Evolutionary conservation across 176 grass and related monocot genomes (phyloP).

Genomic region (Pontederia paniculata): DNA sequence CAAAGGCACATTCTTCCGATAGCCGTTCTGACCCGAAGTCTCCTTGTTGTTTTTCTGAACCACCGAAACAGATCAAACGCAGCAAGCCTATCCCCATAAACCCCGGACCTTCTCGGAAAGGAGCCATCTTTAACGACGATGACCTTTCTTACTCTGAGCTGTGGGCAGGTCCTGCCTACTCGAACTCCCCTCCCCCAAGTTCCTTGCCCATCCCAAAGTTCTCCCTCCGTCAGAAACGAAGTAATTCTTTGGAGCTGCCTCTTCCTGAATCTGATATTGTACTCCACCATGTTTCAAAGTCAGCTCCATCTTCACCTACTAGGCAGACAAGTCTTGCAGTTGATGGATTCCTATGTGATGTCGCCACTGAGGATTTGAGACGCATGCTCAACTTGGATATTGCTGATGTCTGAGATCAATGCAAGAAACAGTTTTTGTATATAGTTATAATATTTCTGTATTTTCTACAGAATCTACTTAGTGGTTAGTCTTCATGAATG

Average conservation of each 20-base stretch:
- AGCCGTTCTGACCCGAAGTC: slow-evolving; percentile 29
- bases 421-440: slow-evolving; percentile 8
- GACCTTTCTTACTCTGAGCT: slow-evolving; percentile 49
- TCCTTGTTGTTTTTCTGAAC: slow-evolving; percentile 24
- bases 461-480: background rate
- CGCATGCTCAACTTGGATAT: slow-evolving; percentile 62
- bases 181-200: slow-evolving; percentile 77
- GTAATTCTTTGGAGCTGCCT: slow-evolving; percentile 52
- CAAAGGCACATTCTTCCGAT: background rate
- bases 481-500: background rate
- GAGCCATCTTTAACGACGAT: slow-evolving; percentile 6
- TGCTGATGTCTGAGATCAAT: slow-evolving; percentile 23
- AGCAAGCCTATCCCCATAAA: slow-evolving; percentile 56
- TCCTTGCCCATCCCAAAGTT: slow-evolving; percentile 84
- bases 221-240: slow-evolving; percentile 69
- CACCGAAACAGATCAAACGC: slow-evolving; percentile 25
- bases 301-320: slow-evolving; percentile 58
- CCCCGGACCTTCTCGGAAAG: slow-evolving; percentile 26
- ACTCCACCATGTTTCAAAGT: slow-evolving; percentile 40
- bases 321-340: slow-evolving; percentile 14
- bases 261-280: slow-evolving; percentile 16
- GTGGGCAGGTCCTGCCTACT: slow-evolving; percentile 73
- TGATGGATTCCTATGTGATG: slow-evolving; percentile 28
- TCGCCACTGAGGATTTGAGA: slow-evolving; percentile 75
- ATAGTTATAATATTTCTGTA: slow-evolving; percentile 27